These are phyloP conservation scores for Calendula officinalis DNA, from an alignment of 129 eudicot genomes.

Conservation along the genomic window DNA sequence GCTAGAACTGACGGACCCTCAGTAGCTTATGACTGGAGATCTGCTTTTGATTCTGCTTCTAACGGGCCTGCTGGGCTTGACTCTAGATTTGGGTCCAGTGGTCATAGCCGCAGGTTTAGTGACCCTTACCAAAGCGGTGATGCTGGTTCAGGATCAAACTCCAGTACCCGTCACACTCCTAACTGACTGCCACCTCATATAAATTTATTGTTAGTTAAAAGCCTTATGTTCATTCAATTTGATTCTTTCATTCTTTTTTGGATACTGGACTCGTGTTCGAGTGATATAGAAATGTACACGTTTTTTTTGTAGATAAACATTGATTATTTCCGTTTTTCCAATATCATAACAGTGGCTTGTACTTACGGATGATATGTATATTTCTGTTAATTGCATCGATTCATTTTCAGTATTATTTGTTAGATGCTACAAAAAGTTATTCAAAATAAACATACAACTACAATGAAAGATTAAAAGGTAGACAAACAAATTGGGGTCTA, in stretches of 20 bases:
- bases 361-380: not conserved
- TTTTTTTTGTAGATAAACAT: conserved; percentile 16
- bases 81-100: conserved; percentile 54
- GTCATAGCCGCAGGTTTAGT: conserved; percentile 76
- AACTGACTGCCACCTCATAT: conserved; percentile 72
- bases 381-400: too few species aligned
- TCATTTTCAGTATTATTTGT: too few species aligned
- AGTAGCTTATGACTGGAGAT: conserved; percentile 88
- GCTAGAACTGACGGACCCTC: conserved; percentile 52
- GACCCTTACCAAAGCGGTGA: conserved; percentile 74
- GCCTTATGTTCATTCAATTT: conserved; percentile 4
- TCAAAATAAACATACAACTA: not conserved
- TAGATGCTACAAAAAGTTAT: too few species aligned
- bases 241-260: conserved; percentile 45
- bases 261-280: conserved; percentile 31
- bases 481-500: not conserved
- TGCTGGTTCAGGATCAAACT: conserved; percentile 47
- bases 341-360: not conserved
- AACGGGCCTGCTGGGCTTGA: conserved; percentile 57
- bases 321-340: not conserved
- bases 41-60: conserved; percentile 95
- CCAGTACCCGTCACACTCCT: conserved; percentile 79
- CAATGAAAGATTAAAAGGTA: not conserved
- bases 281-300: conserved; percentile 25
- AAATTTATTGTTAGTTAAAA: conserved; percentile 33